These are phyloP conservation scores for Cucumis sativus DNA, from an alignment of 306 rosid genomes.

Conservation along the genomic window Cucumber_9930_V3 NC_026657.2:31296001-31296500, in stretches of 20 bases:
- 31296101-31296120: slow-evolving; percentile 5
- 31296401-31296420: slow-evolving; percentile 68
- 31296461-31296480: slow-evolving; percentile 38
- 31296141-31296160: slow-evolving; percentile 42
- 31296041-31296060: slow-evolving; percentile 46
- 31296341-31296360: slow-evolving; percentile 68
- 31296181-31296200: slow-evolving; percentile 35
- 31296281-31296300: slow-evolving; percentile 29
- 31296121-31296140: slow-evolving; percentile 30
- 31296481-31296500: slow-evolving; percentile 37
- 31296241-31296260: slow-evolving; percentile 51
- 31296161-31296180: slow-evolving; percentile 42
- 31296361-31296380: slow-evolving; percentile 44
- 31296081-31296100: slow-evolving; percentile 28
- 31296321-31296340: slow-evolving; percentile 40
- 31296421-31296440: slow-evolving; percentile 47
- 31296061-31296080: slow-evolving; percentile 38
- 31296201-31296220: slow-evolving; percentile 30
- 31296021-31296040: slow-evolving; percentile 37
- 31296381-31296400: slow-evolving; percentile 67
- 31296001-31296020: slow-evolving; percentile 26
- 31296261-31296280: slow-evolving; percentile 41
- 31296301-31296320: slow-evolving; percentile 46
- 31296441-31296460: slow-evolving; percentile 49
- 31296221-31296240: slow-evolving; percentile 55